A percentile compares a stretch with the other conserved stretches of the same genome.
Evolutionary conservation across 2,329 filamentous ascomycete genomes (phyloP).

Genomic region (Tolypocladium endophyticum): DNA sequence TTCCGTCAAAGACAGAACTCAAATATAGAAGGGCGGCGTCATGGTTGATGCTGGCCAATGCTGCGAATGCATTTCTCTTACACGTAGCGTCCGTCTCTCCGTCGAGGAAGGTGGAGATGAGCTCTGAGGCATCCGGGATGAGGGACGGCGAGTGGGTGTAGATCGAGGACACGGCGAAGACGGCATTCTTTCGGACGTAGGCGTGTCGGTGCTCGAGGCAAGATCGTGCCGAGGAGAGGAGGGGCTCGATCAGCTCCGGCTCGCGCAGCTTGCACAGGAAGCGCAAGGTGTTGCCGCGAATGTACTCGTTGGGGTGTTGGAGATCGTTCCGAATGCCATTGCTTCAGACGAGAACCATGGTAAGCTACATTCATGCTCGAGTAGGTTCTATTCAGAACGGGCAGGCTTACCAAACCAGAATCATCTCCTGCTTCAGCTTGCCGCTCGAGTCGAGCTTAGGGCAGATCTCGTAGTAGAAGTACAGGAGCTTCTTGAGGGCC

Average conservation of each 20-base stretch:
- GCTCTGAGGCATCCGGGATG: slow-evolving; percentile 90
- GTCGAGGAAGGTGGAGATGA: slow-evolving; percentile 82
- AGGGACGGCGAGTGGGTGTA: slow-evolving; percentile 81
- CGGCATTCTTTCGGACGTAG: slow-evolving; percentile 96
- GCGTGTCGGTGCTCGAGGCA: slow-evolving; percentile 95
- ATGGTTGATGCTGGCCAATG: slow-evolving; percentile 82
- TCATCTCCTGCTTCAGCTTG: slow-evolving; percentile 99
- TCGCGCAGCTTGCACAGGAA: slow-evolving; percentile 96
- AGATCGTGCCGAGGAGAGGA: slow-evolving; percentile 81
- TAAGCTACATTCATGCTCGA: not conserved
- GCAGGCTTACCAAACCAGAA: slow-evolving; percentile 75
- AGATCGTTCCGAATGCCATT: slow-evolving; percentile 97
- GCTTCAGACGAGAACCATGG: slow-evolving; percentile 33
- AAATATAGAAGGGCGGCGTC: slow-evolving; percentile 85
- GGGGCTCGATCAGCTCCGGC: slow-evolving; percentile 88
- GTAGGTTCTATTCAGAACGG: too few species aligned
- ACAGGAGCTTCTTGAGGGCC: slow-evolving; percentile 91
- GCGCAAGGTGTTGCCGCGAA: slow-evolving; percentile 93
- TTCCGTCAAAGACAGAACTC: slow-evolving; percentile 80
- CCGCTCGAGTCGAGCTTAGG: slow-evolving; percentile 86
- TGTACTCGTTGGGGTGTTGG: slow-evolving; percentile 96
- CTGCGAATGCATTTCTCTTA: slow-evolving; percentile 95
- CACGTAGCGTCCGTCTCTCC: slow-evolving; percentile 88
- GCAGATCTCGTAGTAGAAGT: slow-evolving; percentile 99
- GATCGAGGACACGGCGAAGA: slow-evolving; percentile 89